Conservation (phyloP, 192 early-diverging fungal genomes). For the Phycomyces nitens region DNA sequence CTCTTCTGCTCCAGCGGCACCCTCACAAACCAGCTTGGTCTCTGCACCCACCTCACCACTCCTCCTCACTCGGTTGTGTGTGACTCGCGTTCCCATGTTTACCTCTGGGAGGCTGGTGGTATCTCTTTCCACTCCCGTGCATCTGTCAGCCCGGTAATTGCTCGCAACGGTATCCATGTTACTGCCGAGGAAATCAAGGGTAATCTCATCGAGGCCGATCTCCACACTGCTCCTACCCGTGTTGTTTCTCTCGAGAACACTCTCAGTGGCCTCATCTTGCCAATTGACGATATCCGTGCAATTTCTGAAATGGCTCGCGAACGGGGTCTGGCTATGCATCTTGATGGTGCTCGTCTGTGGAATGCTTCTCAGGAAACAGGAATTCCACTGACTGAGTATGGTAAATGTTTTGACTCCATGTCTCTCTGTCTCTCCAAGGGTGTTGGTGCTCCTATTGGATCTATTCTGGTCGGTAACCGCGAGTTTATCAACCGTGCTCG, state of each 20-base stretch:
- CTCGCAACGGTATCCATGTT: slow-evolving; percentile 55
- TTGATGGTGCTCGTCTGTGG: slow-evolving; percentile 92
- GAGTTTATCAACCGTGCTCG: slow-evolving; percentile 71
- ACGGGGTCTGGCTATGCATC: slow-evolving; percentile 66
- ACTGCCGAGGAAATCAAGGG: slow-evolving; percentile 59
- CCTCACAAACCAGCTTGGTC: slow-evolving; percentile 80
- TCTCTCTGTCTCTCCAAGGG: slow-evolving; percentile 90
- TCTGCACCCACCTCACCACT: slow-evolving; percentile 66
- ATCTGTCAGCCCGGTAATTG: slow-evolving; percentile 58
- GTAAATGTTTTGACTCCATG: slow-evolving; percentile 74
- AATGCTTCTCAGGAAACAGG: slow-evolving; percentile 77
- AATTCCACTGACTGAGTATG: slow-evolving; percentile 63
- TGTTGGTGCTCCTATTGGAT: slow-evolving; percentile 88
- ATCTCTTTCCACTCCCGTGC: slow-evolving; percentile 78
- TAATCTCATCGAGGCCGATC: slow-evolving; percentile 62
- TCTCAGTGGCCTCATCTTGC: slow-evolving; percentile 76
- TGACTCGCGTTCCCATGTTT: slow-evolving; percentile 77
- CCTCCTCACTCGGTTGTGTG: slow-evolving; percentile 79
- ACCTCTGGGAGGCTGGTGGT: slow-evolving; percentile 75
- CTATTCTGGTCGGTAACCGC: slow-evolving; percentile 72
- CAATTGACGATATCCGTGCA: slow-evolving; percentile 66
- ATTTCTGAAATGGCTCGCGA: slow-evolving; percentile 58
- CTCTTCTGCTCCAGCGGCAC: slow-evolving; percentile 81
- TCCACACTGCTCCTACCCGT: slow-evolving; percentile 76
- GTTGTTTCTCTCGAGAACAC: slow-evolving; percentile 90